phyloP scores from a whole-genome alignment of 2,329 filamentous ascomycete species.

The Ophiostoma montium region DNA sequence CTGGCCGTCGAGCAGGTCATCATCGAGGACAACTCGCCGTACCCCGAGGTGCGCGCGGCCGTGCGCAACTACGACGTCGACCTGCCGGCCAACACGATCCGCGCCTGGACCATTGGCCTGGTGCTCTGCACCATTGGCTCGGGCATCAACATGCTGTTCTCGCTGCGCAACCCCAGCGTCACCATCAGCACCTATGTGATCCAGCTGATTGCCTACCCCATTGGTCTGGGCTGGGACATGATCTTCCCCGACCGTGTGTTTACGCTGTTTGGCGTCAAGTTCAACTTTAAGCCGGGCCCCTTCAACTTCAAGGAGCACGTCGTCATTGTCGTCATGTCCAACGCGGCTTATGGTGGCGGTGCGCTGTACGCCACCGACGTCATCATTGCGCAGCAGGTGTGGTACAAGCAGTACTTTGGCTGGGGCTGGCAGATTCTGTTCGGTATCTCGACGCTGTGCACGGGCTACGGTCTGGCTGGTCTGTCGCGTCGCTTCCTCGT shows the following conservation, averaged over 20 bases:
- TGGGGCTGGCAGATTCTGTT: constrained; percentile 47
- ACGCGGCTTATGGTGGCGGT: constrained; percentile 44
- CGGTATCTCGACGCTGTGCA: constrained; percentile 45
- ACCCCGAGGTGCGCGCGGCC: constrained; percentile 39
- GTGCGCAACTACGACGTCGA: constrained; percentile 19
- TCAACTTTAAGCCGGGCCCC: constrained; percentile 40
- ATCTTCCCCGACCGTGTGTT: constrained; percentile 38
- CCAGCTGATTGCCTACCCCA: constrained; percentile 47
- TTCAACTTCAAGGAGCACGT: constrained; percentile 52
- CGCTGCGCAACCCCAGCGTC: constrained; percentile 43
- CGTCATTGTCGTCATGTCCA: constrained; percentile 49
- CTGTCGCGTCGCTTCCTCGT: constrained; percentile 44
- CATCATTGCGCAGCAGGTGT: constrained; percentile 36
- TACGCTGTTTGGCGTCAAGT: constrained; percentile 36
- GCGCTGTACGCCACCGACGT: constrained; percentile 41
- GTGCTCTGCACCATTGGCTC: constrained; percentile 44
- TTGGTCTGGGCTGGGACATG: constrained; percentile 39
- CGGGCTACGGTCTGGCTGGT: constrained; percentile 50
- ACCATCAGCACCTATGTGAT: constrained; percentile 47
- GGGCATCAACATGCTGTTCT: constrained; percentile 44
- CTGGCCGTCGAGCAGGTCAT: constrained; percentile 42
- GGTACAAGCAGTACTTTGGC: constrained; percentile 37
- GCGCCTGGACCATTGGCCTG: constrained; percentile 44
- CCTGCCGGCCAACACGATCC: constrained; percentile 48
- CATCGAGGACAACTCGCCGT: constrained; percentile 52